Evolutionary conservation across 2,329 filamentous ascomycete genomes (phyloP).

Genomic region (Akanthomyces lecanii): DNA sequence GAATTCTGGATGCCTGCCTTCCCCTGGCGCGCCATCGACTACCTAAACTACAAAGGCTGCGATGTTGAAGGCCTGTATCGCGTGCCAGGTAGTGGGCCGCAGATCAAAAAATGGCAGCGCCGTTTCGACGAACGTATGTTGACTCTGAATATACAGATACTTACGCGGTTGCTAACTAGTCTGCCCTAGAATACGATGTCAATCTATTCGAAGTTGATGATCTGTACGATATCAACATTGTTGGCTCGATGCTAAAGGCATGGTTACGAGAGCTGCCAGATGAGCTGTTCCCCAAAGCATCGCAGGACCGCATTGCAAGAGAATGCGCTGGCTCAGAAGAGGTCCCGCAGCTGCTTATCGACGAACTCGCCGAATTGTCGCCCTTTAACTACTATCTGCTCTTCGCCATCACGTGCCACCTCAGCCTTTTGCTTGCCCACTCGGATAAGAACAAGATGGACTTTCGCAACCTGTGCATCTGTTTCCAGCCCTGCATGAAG

Average conservation of each 20-base stretch:
- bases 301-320: slow-evolving; percentile 74
- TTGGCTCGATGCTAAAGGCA: slow-evolving; percentile 92
- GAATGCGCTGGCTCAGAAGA: slow-evolving; percentile 75
- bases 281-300: slow-evolving; percentile 82
- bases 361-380: slow-evolving; percentile 88
- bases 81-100: slow-evolving; percentile 82
- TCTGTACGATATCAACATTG: slow-evolving; percentile 93
- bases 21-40: slow-evolving; percentile 93
- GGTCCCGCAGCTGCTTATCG: slow-evolving; percentile 80
- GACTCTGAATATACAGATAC: background rate
- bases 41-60: slow-evolving; percentile 89
- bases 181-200: slow-evolving; percentile 68
- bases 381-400: slow-evolving; percentile 97
- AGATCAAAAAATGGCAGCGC: slow-evolving; percentile 90
- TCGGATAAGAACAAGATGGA: slow-evolving; percentile 98
- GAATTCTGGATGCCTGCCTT: slow-evolving; percentile 99
- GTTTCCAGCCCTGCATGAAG: slow-evolving; percentile 95
- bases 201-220: slow-evolving; percentile 84
- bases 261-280: slow-evolving; percentile 95
- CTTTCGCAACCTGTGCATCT: slow-evolving; percentile 91
- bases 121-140: slow-evolving; percentile 76
- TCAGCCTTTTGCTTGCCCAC: slow-evolving; percentile 85
- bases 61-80: slow-evolving; percentile 93
- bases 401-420: slow-evolving; percentile 94
- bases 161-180: background rate